A percentile compares a stretch with the other conserved stretches of the same genome.
phyloP scores from a whole-genome alignment of 106 monocot species.

The Apostasia ramifera region DNA sequence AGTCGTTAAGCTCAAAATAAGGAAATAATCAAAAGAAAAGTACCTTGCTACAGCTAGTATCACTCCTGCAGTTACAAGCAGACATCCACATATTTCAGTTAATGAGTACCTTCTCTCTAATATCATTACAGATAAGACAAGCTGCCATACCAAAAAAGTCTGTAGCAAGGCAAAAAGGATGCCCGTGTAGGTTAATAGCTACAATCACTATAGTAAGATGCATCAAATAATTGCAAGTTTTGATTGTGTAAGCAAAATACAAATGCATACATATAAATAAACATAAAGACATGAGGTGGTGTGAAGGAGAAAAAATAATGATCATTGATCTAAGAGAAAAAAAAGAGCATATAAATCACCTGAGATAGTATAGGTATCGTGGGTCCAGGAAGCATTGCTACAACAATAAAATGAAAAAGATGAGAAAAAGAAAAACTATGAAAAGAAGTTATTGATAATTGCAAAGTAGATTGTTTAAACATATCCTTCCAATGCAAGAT shows the following conservation, averaged over 20 bases:
- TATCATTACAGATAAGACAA: slow-evolving; percentile 73
- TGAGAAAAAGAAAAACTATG: background rate
- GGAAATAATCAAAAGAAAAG: background rate
- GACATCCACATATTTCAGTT: slow-evolving; percentile 77
- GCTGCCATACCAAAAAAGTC: slow-evolving; percentile 98
- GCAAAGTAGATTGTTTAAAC: too few species aligned
- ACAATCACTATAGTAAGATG: background rate
- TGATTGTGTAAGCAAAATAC: background rate
- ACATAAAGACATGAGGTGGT: too few species aligned
- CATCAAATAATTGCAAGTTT: background rate
- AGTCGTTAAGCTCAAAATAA: too few species aligned
- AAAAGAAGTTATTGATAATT: too few species aligned
- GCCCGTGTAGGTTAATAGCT: background rate
- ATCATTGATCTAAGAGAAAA: too few species aligned
- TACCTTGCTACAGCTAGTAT: slow-evolving; percentile 85
- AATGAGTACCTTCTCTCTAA: slow-evolving; percentile 71
- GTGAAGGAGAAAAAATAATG: too few species aligned
- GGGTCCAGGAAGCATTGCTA: slow-evolving; percentile 76
- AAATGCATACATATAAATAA: too few species aligned
- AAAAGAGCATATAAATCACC: slow-evolving; percentile 22
- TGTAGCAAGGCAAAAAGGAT: slow-evolving; percentile 29
- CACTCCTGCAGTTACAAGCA: slow-evolving; percentile 71
- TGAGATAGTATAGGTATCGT: slow-evolving; percentile 80
- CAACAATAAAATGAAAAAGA: slow-evolving; percentile 8
- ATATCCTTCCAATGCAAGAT: too few species aligned